A percentile compares a stretch with the other conserved stretches of the same genome.
These are phyloP conservation scores for Notholithocarpus densiflorus DNA, from an alignment of 306 rosid species.

Conservation along the genomic window DNA sequence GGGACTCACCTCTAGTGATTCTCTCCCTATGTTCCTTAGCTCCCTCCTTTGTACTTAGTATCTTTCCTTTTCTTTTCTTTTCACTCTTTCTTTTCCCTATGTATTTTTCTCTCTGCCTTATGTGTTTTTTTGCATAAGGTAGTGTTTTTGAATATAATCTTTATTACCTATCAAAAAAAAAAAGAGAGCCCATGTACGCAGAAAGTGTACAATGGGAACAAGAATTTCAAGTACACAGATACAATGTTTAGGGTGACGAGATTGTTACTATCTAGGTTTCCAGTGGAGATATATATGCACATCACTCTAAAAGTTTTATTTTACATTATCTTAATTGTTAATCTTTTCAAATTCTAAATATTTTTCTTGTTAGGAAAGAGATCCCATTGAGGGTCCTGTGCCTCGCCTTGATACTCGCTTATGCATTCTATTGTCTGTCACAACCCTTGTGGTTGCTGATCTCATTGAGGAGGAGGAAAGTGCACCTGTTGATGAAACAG, in stretches of 20 bases:
- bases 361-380: conserved; percentile 68
- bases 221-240: neutral
- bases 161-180: too few species aligned
- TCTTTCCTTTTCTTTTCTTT: too few species aligned
- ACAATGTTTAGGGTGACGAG: neutral
- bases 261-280: neutral
- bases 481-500: conserved; percentile 42
- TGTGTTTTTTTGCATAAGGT: too few species aligned
- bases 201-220: too few species aligned
- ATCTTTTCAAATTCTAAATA: neutral
- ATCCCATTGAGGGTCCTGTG: conserved; percentile 98
- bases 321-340: neutral
- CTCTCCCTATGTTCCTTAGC: too few species aligned
- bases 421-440: conserved; percentile 81
- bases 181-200: too few species aligned
- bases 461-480: conserved; percentile 85
- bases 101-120: too few species aligned
- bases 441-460: conserved; percentile 74
- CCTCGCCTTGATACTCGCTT: conserved; percentile 91
- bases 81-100: too few species aligned
- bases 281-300: neutral
- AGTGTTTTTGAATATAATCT: too few species aligned
- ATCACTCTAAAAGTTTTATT: neutral
- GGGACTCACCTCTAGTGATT: too few species aligned
- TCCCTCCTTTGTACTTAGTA: too few species aligned